Base-by-base conservation (phyloP, 768 basidiomycete genomes). In the Leucocoprinus birnbaumii region DNA sequence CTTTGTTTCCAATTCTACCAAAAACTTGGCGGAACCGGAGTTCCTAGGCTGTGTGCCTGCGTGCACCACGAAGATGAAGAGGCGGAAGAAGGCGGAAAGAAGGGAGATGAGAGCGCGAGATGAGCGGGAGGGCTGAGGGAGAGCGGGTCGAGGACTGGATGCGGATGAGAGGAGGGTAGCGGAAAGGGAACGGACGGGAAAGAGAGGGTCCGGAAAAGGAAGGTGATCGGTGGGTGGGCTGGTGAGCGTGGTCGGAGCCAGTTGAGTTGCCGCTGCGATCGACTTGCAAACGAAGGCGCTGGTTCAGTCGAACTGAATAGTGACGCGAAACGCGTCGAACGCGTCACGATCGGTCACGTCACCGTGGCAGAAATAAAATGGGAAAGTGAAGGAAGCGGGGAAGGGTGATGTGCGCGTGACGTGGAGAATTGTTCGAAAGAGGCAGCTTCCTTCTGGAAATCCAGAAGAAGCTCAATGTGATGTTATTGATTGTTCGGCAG, bases 401-500 rank as follows among this genome's bases (percentile, higher is more conserved):
- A 55, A 55, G 53, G 27, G n/a, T 49, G 54, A 49, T 48, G 21
- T n/a, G 40, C 47, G 54, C 46, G 54, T 55, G 54, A 55, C 54
- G 24, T 43, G 47, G 43, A 53, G 43, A 53, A 46, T 22, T 24
- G 52, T 8, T 8, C 47, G 18, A 55, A 55, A 49, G 22, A 55
- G 57, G 55, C 16, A 45, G 46, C n/a, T 42, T 51, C 57, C 58
- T 68, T 71, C 66, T 67, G 57, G 71, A 71, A 66, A 59, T 61
- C 66, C 59, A 58, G 58, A 69, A 65, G 62, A 61, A 62, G 62
- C 55, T 62, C 59, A 59, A 63, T 62, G 61, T 62, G 58, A 61
- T 66, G 59, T 64, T 68, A 56, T 58, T 61, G 64, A 63, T 62
- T 69, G 61, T 68, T 69, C 66, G 68, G 66, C 44, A 66, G 59